Evolutionary conservation across 805 yeast species (phyloP).

Genomic region (Pichia eremophila): DNA sequence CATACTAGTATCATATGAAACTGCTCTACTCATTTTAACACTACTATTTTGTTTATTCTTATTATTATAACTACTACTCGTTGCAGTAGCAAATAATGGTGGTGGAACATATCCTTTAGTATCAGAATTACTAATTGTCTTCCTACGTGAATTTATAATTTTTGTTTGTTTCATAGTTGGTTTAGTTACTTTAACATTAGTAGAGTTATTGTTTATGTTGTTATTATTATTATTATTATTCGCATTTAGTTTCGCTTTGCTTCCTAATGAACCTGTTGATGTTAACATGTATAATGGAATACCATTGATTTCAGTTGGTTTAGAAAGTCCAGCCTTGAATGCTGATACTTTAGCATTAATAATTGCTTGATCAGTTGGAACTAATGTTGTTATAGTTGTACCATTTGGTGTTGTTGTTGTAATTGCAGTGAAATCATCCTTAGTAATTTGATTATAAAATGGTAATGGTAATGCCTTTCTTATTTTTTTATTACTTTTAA

Average conservation of each 20-base stretch:
- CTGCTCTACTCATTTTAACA: too few species aligned
- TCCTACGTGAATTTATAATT: background rate
- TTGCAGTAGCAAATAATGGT: conserved; percentile 3
- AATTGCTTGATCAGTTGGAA: conserved; percentile 77
- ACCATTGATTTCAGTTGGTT: conserved; percentile 31
- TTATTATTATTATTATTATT: background rate
- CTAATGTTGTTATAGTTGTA: conserved; percentile 79
- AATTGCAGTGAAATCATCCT: conserved; percentile 78
- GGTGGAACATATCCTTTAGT: background rate
- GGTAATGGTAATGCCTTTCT: conserved; percentile 64
- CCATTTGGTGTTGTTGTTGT: conserved; percentile 88
- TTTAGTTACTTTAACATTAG: background rate
- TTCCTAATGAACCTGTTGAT: conserved; percentile 59
- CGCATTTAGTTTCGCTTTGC: background rate
- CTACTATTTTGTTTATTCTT: too few species aligned
- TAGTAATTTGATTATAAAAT: conserved; percentile 81
- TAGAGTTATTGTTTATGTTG: background rate
- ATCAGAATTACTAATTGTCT: background rate
- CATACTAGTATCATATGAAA: too few species aligned
- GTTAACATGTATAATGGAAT: conserved; percentile 48
- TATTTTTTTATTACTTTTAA: background rate
- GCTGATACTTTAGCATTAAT: conserved; percentile 49
- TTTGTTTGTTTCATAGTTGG: background rate
- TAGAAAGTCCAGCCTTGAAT: conserved; percentile 47
- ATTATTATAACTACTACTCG: background rate